Evolutionary conservation across 331 rosid species (phyloP).

Genomic region (Dryas integrifolia): DNA sequence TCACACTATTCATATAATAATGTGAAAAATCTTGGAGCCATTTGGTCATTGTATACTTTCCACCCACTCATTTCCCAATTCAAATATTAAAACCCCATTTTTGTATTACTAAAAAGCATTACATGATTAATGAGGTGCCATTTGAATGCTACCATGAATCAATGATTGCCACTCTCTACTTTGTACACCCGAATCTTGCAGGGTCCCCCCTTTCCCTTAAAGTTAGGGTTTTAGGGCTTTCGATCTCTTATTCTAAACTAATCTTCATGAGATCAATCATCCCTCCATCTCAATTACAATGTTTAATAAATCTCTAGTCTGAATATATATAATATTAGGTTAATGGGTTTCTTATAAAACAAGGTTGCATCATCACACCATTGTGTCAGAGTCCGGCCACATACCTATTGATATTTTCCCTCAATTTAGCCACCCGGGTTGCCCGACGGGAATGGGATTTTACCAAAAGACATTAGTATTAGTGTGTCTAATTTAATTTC

Average conservation of each 20-base stretch:
- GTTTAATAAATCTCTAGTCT: background rate
- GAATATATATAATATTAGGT: conserved; percentile 15
- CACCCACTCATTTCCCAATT: conserved; percentile 15
- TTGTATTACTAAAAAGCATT: conserved; percentile 2
- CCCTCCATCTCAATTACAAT: background rate
- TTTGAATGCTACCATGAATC: conserved; percentile 41
- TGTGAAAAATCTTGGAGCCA: conserved; percentile 11
- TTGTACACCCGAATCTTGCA: conserved; percentile 42
- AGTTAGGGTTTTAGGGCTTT: conserved; percentile 46
- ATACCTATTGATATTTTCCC: too few relatives aligned
- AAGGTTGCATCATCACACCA: background rate
- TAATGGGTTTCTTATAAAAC: background rate
- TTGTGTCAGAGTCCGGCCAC: background rate
- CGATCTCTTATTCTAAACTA: conserved; percentile 32
- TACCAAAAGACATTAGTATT: too few relatives aligned
- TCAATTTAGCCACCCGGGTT: too few relatives aligned
- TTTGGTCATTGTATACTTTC: conserved; percentile 23
- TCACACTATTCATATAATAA: background rate
- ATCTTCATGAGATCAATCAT: conserved; percentile 25
- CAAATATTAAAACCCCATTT: conserved; percentile 13
- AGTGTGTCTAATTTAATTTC: too few relatives aligned
- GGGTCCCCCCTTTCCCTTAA: conserved; percentile 46
- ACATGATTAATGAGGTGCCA: conserved; percentile 26
- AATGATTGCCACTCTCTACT: conserved; percentile 61
- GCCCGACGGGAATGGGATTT: too few relatives aligned